Base-by-base conservation (phyloP, 2,329 filamentous ascomycete species). In the Taxawa tesnikishii region DNA sequence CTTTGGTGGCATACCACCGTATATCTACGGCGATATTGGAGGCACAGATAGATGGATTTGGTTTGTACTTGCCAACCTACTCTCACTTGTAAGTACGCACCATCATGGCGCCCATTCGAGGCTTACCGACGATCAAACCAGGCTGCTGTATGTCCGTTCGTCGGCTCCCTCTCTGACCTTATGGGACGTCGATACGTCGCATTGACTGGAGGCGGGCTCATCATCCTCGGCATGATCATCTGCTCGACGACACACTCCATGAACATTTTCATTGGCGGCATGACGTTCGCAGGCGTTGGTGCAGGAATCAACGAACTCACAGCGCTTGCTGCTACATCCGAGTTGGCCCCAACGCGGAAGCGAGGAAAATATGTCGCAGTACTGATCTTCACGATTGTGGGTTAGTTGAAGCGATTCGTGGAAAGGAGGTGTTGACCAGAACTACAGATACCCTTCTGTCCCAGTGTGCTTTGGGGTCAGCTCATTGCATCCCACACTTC, bases 231-330 rank as follows among this genome's bases (percentile, higher is more conserved):
- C 14, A 70, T 73, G 56, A 65, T 78, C 31, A 58, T 79, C 21
- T 66, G 64, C 35, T 67, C 68, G 4, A 72, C 70, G 1, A 67
- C 74, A 2, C 49, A 70, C 15, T 56, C 46, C 8, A 79, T 79
- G 68, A 72, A 74, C 39, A 53, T 59, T 16, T 75, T 76, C 39
- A 78, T 79, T 41, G 65, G 70, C 68, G 65, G 65, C 26, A 69
- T 68, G 65, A 63, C 66, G 2, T 62, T 81, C 40, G 65, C 75
- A 7, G 77, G 77, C 2, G 58, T 72, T 5, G 77, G 76, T 19
- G 75, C 75, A 8, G 77, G 77, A 10, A 67, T 81, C 38, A 75
- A 75, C 42, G 76, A 81, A 50, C 58, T 82, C 19, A 81, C 74
- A 5, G 75, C 77, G 4, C 59, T 83, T 6, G 75, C 77, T 16